A percentile compares a stretch with the other conserved stretches of the same genome.
phyloP scores from a whole-genome alignment of 176 grass and related monocot genomes.

The Paspalum vaginatum region DNA sequence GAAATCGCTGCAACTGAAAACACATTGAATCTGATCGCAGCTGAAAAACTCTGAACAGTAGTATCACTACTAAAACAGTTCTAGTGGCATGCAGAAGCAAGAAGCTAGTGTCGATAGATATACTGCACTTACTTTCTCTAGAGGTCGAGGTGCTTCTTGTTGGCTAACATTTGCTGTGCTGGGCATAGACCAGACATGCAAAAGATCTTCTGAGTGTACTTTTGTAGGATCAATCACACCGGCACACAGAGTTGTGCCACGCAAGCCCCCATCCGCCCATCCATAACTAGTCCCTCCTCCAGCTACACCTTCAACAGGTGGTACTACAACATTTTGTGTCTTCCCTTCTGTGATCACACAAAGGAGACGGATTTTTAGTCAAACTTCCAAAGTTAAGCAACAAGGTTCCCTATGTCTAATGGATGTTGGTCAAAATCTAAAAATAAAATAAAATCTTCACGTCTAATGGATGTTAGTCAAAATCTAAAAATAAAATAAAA shows the following conservation, averaged over 20 bases:
- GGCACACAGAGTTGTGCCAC: conserved; percentile 47
- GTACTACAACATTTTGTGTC: conserved; percentile 50
- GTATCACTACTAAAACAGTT: not conserved
- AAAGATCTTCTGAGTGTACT: conserved; percentile 70
- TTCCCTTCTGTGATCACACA: conserved; percentile 44
- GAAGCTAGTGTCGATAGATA: conserved; percentile 11
- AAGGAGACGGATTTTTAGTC: conserved; percentile 21
- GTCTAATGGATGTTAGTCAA: conserved; percentile 9
- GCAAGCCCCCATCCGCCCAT: conserved; percentile 69
- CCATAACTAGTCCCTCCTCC: conserved; percentile 98
- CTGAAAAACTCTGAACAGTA: too few relatives aligned
- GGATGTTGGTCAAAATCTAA: conserved; percentile 7
- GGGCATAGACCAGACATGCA: conserved; percentile 97
- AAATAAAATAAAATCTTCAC: not conserved
- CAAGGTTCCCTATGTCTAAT: conserved; percentile 6
- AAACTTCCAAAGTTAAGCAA: conserved; percentile 13
- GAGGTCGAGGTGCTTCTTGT: conserved; percentile 83
- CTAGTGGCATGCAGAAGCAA: not conserved
- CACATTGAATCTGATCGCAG: not conserved
- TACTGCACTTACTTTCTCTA: conserved; percentile 74
- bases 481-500: not conserved
- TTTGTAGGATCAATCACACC: conserved; percentile 73
- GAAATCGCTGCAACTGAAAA: not conserved
- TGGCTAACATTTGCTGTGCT: conserved; percentile 89
- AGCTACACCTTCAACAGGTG: conserved; percentile 93